Conservation (phyloP, 148 eudicot species). For the Rheum nobile region DNA sequence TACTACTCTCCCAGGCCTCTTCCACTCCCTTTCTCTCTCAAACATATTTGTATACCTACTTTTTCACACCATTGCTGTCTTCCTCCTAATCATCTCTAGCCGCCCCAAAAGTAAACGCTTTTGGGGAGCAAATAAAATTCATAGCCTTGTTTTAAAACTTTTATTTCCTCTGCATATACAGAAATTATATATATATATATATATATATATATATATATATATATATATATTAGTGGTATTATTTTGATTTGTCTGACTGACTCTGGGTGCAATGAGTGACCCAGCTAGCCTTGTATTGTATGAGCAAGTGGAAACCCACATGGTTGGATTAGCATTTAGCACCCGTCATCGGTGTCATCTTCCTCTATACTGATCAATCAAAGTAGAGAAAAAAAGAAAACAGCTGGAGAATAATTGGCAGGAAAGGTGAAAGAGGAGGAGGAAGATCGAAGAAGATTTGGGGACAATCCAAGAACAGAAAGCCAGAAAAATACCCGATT, state of each 20-base stretch:
- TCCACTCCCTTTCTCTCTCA: not conserved
- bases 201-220: not conserved
- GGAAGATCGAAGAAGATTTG: not conserved
- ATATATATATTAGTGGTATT: not conserved
- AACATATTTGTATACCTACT: not conserved
- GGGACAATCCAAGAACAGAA: not conserved
- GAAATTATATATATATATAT: not conserved
- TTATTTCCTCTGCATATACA: no score
- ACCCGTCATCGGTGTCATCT: not conserved
- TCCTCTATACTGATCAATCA: not conserved
- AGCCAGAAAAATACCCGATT: not conserved
- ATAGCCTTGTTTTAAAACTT: not conserved
- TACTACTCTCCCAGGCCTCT: not conserved
- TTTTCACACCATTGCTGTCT: slow-evolving; percentile 3
- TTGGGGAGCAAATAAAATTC: not conserved
- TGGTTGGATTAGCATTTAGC: slow-evolving; percentile 1
- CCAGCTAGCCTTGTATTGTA: not conserved
- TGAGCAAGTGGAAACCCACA: not conserved
- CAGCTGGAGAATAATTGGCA: not conserved
- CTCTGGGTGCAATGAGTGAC: slow-evolving; percentile 4
- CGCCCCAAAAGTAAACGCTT: slow-evolving; percentile 3
- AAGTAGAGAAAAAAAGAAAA: not conserved
- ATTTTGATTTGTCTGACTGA: not conserved
- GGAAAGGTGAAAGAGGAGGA: not conserved
- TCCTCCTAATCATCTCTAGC: not conserved